phyloP scores from a whole-genome alignment of 306 rosid species.

The Castanospermum australe region DNA sequence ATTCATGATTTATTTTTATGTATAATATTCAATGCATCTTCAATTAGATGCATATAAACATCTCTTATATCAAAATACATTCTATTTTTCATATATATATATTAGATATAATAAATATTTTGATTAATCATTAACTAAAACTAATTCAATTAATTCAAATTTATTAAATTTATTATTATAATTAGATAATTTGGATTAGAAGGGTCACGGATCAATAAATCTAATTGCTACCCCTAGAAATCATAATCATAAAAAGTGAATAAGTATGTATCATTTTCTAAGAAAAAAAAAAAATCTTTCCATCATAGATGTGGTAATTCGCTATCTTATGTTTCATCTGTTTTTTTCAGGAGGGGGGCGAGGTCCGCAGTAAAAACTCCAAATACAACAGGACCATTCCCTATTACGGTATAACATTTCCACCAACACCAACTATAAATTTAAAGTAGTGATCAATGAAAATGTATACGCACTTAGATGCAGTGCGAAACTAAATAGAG shows the following conservation, averaged over 20 bases:
- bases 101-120: too few species aligned
- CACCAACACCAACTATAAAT: neutral
- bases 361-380: neutral
- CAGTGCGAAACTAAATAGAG: slow-evolving; percentile 13
- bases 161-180: too few species aligned
- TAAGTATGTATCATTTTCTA: neutral
- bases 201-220: too few species aligned
- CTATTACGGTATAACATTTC: neutral
- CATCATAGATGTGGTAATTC: neutral
- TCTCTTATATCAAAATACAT: too few species aligned
- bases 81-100: too few species aligned
- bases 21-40: too few species aligned
- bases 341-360: neutral
- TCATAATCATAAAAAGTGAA: neutral
- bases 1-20: too few species aligned
- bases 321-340: neutral
- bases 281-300: neutral
- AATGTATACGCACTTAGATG: slow-evolving; percentile 11
- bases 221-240: too few species aligned
- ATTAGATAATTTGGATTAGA: too few species aligned
- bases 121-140: too few species aligned
- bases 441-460: slow-evolving; percentile 3
- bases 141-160: too few species aligned
- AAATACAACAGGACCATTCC: slow-evolving; percentile 22
- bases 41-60: too few species aligned